Conservation (phyloP, 1,139 yeast species). For the Magnusiomyces paraingens region DNA sequence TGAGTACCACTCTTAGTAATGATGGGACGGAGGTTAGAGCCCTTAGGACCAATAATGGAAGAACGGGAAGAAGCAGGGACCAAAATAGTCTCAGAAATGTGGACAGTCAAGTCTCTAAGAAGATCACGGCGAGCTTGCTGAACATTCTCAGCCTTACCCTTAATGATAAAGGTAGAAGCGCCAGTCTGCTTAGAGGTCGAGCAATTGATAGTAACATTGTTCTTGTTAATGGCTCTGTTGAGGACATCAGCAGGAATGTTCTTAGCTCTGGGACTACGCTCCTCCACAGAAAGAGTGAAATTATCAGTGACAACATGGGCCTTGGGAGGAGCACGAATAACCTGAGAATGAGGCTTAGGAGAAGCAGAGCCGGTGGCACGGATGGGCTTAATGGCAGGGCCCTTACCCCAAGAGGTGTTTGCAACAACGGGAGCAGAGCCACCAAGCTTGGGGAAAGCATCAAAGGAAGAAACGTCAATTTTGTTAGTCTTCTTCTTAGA, state of each 20-base stretch:
- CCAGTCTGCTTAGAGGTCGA: slow-evolving; percentile 73
- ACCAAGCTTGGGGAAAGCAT: slow-evolving; percentile 72
- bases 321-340: slow-evolving; percentile 9
- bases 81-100: slow-evolving; percentile 48
- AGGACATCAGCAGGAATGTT: slow-evolving; percentile 15
- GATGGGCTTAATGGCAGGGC: slow-evolving; percentile 8
- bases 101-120: slow-evolving; percentile 65
- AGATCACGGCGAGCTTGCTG: slow-evolving; percentile 69
- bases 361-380: slow-evolving; percentile 8
- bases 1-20: slow-evolving; percentile 63
- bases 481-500: slow-evolving; percentile 13
- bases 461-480: slow-evolving; percentile 27
- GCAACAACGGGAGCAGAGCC: slow-evolving; percentile 19
- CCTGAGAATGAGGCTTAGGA: slow-evolving; percentile 5
- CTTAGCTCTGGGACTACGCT: slow-evolving; percentile 14
- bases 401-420: slow-evolving; percentile 12
- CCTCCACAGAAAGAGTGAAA: slow-evolving; percentile 12
- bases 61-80: slow-evolving; percentile 80
- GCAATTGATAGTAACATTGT: slow-evolving; percentile 55
- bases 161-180: slow-evolving; percentile 77
- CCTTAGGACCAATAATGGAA: slow-evolving; percentile 83
- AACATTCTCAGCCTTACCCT: slow-evolving; percentile 69
- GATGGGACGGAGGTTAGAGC: slow-evolving; percentile 75
- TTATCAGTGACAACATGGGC: slow-evolving; percentile 10
- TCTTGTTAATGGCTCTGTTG: slow-evolving; percentile 10